Evolutionary conservation across 2,329 filamentous ascomycete species (phyloP).

Genomic region (Dothidotthia symphoricarpi): DNA sequence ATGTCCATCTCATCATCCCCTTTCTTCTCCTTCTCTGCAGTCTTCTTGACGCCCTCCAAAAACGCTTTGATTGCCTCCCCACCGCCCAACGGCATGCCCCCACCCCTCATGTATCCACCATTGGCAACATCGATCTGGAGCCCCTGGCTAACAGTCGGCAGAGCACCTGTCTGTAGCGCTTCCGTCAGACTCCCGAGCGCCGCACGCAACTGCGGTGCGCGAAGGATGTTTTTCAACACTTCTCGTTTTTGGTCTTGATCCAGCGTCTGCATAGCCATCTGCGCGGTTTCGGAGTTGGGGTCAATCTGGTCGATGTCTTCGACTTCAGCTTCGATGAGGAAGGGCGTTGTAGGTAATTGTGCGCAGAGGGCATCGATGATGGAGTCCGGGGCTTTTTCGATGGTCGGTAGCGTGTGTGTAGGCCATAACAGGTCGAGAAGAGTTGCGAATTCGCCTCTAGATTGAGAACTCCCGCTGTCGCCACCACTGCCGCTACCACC

Average conservation of each 20-base stretch:
- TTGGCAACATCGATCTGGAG: constrained; percentile 77
- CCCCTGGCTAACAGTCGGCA: constrained; percentile 87
- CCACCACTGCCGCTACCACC: constrained; percentile 42
- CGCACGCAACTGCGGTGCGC: constrained; percentile 88
- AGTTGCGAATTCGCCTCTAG: constrained; percentile 69
- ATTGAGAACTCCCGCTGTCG: constrained; percentile 36
- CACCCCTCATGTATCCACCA: constrained; percentile 75
- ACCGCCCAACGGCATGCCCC: constrained; percentile 80
- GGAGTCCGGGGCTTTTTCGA: constrained; percentile 64
- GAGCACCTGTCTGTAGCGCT: constrained; percentile 82
- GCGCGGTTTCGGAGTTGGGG: constrained; percentile 65
- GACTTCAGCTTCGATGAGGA: constrained; percentile 71
- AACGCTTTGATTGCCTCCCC: constrained; percentile 89
- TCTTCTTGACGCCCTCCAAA: constrained; percentile 81
- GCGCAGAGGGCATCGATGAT: constrained; percentile 72
- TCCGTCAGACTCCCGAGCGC: constrained; percentile 81
- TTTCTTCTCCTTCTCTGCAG: constrained; percentile 57
- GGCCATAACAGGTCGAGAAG: constrained; percentile 82
- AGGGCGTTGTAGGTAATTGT: constrained; percentile 74
- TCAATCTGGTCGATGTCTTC: constrained; percentile 63
- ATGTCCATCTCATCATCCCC: constrained; percentile 30
- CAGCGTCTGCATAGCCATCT: constrained; percentile 72
- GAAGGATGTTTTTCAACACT: constrained; percentile 76
- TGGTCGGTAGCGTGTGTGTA: constrained; percentile 71
- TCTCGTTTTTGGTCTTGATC: constrained; percentile 73